phyloP scores from a whole-genome alignment of 257 asterid species.

The Przewalskia tangutica region DNA sequence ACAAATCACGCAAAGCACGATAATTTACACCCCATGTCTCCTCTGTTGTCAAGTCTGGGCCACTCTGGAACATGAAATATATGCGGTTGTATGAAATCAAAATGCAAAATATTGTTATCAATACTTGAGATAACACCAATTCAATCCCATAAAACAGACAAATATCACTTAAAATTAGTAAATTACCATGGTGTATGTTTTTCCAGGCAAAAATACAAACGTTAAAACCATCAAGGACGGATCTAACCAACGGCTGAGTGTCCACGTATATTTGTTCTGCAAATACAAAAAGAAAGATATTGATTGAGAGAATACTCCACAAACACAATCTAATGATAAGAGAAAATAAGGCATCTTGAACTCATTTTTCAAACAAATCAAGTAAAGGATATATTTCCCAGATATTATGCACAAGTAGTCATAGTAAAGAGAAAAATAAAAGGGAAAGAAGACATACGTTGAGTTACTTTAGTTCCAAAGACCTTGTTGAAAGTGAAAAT shows the following conservation, averaged over 20 bases:
- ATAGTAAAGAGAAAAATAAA: neutral
- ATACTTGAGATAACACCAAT: neutral
- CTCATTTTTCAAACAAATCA: neutral
- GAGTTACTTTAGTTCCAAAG: constrained; percentile 58
- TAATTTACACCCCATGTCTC: constrained; percentile 89
- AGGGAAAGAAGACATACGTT: constrained; percentile 37
- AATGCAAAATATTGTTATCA: neutral
- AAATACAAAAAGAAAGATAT: constrained; percentile 6
- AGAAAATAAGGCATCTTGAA: neutral
- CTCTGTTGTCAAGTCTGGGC: constrained; percentile 80
- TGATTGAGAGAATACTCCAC: constrained; percentile 7
- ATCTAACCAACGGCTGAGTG: constrained; percentile 67
- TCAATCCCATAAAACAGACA: neutral
- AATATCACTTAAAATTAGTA: neutral
- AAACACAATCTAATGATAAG: neutral
- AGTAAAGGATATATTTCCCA: neutral
- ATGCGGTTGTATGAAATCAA: neutral
- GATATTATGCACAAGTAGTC: neutral
- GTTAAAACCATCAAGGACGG: constrained; percentile 83
- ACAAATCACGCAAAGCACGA: constrained; percentile 76
- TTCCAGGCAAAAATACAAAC: constrained; percentile 91
- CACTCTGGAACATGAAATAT: constrained; percentile 47
- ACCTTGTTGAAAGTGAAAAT: constrained; percentile 76
- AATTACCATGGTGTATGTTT: constrained; percentile 79
- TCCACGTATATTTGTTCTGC: constrained; percentile 80